Conservation (phyloP, 768 basidiomycete genomes). For the Ephemerocybe angulata region DNA sequence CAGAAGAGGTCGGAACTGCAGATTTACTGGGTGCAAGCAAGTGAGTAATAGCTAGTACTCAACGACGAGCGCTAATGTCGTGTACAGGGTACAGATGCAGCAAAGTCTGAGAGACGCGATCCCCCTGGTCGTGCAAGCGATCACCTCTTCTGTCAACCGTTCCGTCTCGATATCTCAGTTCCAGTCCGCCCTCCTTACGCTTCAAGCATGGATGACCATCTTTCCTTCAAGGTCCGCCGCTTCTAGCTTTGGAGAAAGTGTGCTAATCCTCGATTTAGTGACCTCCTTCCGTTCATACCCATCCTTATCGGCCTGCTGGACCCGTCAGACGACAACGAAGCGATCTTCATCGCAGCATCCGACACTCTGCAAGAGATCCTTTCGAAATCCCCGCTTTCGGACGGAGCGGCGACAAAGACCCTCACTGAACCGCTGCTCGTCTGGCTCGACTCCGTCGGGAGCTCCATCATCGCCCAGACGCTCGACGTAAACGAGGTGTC, state of each 20-base stretch:
- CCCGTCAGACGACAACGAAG: constrained; percentile 45
- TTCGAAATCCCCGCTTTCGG: too few species aligned
- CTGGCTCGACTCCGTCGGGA: too few species aligned
- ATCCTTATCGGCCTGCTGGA: constrained; percentile 64
- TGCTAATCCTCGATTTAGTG: constrained; percentile 35
- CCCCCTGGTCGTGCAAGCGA: constrained; percentile 66
- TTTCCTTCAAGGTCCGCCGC: constrained; percentile 60
- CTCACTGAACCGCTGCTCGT: too few species aligned
- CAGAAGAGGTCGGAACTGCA: constrained; percentile 75
- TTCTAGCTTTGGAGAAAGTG: neutral
- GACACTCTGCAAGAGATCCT: constrained; percentile 78
- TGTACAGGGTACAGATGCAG: constrained; percentile 55
- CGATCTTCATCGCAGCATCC: constrained; percentile 59
- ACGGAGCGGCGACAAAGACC: too few species aligned
- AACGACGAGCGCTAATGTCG: neutral
- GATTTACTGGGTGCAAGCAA: constrained; percentile 71
- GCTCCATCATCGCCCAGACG: too few species aligned
- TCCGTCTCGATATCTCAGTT: constrained; percentile 43
- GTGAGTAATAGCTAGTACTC: constrained; percentile 40
- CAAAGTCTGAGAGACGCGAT: constrained; percentile 65
- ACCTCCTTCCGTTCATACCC: constrained; percentile 65
- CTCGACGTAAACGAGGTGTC: too few species aligned
- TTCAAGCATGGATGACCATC: constrained; percentile 78
- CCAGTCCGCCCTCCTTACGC: constrained; percentile 69
- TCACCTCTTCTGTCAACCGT: constrained; percentile 52